Percentiles rank a stretch among this genome's conserved stretches.
These are phyloP conservation scores for Musa balbisiana DNA, from an alignment of 202 grass and related monocot genomes.

Conservation along the genomic window DNA sequence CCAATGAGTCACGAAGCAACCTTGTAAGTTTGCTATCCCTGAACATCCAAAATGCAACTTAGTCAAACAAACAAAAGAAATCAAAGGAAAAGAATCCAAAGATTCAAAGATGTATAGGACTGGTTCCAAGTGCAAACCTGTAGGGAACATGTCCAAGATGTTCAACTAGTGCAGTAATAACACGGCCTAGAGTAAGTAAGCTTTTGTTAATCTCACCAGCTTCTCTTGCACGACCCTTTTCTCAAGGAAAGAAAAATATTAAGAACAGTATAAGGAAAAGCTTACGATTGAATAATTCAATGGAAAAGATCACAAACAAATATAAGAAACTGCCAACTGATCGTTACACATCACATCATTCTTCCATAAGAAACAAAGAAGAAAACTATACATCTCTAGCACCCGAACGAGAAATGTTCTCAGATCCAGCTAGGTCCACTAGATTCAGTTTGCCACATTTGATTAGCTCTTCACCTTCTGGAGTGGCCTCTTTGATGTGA, in stretches of 20 bases:
- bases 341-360: background rate
- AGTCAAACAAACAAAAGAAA: background rate
- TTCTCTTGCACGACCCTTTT: slow-evolving; percentile 89
- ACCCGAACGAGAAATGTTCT: slow-evolving; percentile 94
- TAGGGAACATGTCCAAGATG: slow-evolving; percentile 96
- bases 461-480: slow-evolving; percentile 96
- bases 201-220: slow-evolving; percentile 98
- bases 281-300: background rate
- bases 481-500: slow-evolving; percentile 97
- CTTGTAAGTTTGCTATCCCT: slow-evolving; percentile 97
- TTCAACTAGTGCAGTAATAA: slow-evolving; percentile 92
- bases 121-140: slow-evolving; percentile 41
- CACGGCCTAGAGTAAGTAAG: slow-evolving; percentile 92
- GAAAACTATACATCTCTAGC: slow-evolving; percentile 63
- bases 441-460: slow-evolving; percentile 96
- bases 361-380: too few relatives aligned
- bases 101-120: background rate
- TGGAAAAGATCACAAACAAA: background rate
- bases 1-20: slow-evolving; percentile 81
- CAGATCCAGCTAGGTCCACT: slow-evolving; percentile 90
- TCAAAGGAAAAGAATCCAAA: background rate
- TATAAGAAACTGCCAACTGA: background rate
- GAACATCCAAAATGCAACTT: slow-evolving; percentile 25
- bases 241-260: slow-evolving; percentile 10
- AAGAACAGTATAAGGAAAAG: background rate